Base-by-base conservation (phyloP, 1,284 basidiomycete genomes). In the Irpex lacteus region DNA sequence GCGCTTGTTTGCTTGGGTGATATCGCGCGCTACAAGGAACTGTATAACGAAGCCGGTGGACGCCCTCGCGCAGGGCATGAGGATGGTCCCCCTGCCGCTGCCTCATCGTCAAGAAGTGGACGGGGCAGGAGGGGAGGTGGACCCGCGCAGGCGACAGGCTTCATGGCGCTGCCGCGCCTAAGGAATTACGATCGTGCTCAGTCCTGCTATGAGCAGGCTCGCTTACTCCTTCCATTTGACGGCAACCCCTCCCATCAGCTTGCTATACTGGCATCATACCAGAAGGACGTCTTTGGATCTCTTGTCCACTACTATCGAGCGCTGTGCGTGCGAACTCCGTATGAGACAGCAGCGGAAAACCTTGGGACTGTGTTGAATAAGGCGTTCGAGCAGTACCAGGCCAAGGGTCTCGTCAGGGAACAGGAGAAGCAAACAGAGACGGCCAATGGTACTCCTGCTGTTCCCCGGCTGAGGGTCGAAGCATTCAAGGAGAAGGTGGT, bases 231-330 rank as follows among this genome's bases (percentile, higher is more conserved):
- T n/a, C 95, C 96, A 0, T 83, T 90, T 63, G 84, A 87, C 62
- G 94, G 94, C 8, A 96, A 97, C 71, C 88, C 97, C 1, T 97
- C 91, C 50, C 97, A 98, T 74, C 96, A 98, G 77, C 87, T 99
- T 34, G 97, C 96, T 0, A 96, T 98, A 58, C 84, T 99, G 34
- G 87, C 95, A 1, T 89, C 90, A 21, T 96, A 96, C 75, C 82
- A 90, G 70, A 84, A 84, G 67, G 95, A 98, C 75, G 82, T 84
- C n/a, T 95, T 98, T 69, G 80, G 81, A 34, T 89, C 93, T 36
- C 80, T 94, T 13, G 86, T 94, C 68, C 90, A 96, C 74, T 97
- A 98, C 77, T 96, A 96, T 72, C 90, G 95, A 47, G 94, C 97
- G 0, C 80, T 98, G 5, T 97, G 95, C 70, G 92, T 96, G 56